Percentiles rank a stretch among this genome's conserved stretches.
phyloP scores from a whole-genome alignment of 73 alveolate species.

The Tetrahymena elliotti region DNA sequence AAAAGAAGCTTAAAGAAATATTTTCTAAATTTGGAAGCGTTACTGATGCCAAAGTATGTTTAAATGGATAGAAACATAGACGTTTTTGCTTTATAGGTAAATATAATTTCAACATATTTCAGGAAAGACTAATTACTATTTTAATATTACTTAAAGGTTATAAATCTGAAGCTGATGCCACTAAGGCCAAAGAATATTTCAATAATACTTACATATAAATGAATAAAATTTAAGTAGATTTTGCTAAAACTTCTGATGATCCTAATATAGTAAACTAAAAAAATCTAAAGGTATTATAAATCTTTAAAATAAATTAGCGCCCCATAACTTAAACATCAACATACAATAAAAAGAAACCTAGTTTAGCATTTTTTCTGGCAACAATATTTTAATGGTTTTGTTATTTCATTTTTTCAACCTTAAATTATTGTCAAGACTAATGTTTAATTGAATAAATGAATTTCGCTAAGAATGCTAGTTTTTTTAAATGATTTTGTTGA shows the following conservation, averaged over 20 bases:
- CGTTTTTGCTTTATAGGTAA: constrained; percentile 35
- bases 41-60: constrained; percentile 10
- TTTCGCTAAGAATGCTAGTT: no score
- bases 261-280: neutral
- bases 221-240: neutral
- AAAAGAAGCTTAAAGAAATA: neutral
- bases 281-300: neutral
- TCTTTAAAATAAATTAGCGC: neutral
- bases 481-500: no score
- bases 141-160: neutral
- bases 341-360: neutral
- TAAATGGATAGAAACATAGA: constrained; percentile 9
- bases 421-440: no score
- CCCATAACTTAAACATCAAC: neutral
- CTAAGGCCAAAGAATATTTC: neutral
- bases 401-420: no score
- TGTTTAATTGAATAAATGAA: no score
- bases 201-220: neutral
- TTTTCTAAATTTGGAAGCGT: neutral
- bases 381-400: no score
- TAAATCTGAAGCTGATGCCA: neutral
- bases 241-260: neutral
- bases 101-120: neutral
- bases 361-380: no score
- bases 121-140: neutral